Evolutionary conservation across 2,329 filamentous ascomycete genomes (phyloP).

Genomic region (Trichoderma koningiopsis): DNA sequence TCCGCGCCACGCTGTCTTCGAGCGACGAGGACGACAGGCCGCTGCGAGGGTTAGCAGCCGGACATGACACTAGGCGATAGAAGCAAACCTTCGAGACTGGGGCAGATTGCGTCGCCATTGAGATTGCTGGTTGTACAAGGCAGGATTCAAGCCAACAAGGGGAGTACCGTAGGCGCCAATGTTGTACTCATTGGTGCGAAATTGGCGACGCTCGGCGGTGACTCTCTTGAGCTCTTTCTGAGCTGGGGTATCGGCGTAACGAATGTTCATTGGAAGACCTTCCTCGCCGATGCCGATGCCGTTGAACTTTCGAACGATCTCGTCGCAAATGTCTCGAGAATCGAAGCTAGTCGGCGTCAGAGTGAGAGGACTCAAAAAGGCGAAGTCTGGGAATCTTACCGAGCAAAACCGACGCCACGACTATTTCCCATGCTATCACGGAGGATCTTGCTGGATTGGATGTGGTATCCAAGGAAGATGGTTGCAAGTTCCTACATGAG

Average conservation of each 20-base stretch:
- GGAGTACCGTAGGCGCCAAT: constrained; percentile 68
- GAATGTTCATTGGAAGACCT: constrained; percentile 84
- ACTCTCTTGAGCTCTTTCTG: constrained; percentile 97
- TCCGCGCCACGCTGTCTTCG: constrained; percentile 35
- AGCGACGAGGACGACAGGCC: constrained; percentile 36
- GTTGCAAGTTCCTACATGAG: constrained; percentile 66
- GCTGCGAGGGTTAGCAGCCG: constrained; percentile 28
- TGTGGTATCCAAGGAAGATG: constrained; percentile 78
- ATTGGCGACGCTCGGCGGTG: constrained; percentile 91
- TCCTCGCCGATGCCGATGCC: constrained; percentile 76
- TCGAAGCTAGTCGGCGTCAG: constrained; percentile 60
- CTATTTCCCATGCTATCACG: constrained; percentile 90
- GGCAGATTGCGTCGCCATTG: constrained; percentile 42
- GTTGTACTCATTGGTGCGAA: constrained; percentile 94
- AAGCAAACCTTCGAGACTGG: constrained; percentile 38
- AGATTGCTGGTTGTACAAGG: constrained; percentile 41
- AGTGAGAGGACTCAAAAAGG: background rate
- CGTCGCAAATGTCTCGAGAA: constrained; percentile 82
- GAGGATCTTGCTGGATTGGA: constrained; percentile 92
- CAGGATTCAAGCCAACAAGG: constrained; percentile 56
- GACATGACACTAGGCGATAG: background rate
- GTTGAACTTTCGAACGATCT: constrained; percentile 85
- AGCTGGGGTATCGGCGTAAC: constrained; percentile 93
- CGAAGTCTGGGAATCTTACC: constrained; percentile 58
- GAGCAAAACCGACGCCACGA: constrained; percentile 94